These are phyloP conservation scores for Diaporthe caulivora DNA, from an alignment of 2,329 filamentous ascomycete genomes.

Conservation along the genomic window DNA sequence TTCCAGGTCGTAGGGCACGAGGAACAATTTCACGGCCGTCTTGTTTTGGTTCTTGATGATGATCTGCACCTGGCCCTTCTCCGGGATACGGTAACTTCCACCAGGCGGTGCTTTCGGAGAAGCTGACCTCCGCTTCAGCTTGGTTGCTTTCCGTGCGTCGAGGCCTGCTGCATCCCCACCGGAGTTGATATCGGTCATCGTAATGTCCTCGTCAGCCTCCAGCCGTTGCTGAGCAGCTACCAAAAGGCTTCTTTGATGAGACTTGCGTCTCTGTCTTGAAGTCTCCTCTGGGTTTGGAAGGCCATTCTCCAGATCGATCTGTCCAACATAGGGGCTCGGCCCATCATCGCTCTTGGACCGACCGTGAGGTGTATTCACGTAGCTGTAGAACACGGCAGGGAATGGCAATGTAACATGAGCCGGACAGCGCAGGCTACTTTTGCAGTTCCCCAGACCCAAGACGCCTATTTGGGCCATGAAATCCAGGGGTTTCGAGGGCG, in stretches of 20 bases:
- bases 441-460: slow-evolving; percentile 89
- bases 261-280: slow-evolving; percentile 61
- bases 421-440: slow-evolving; percentile 85
- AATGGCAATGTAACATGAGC: slow-evolving; percentile 92
- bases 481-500: slow-evolving; percentile 89
- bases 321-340: slow-evolving; percentile 94
- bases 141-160: slow-evolving; percentile 44
- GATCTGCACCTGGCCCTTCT: slow-evolving; percentile 94
- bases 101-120: slow-evolving; percentile 76
- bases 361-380: slow-evolving; percentile 75
- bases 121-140: slow-evolving; percentile 67
- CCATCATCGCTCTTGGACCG: slow-evolving; percentile 80
- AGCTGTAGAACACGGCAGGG: slow-evolving; percentile 96
- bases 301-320: slow-evolving; percentile 89
- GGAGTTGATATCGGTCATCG: slow-evolving; percentile 40
- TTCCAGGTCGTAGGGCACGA: slow-evolving; percentile 90
- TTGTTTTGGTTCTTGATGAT: slow-evolving; percentile 99
- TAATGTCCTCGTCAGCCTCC: slow-evolving; percentile 47
- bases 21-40: slow-evolving; percentile 94
- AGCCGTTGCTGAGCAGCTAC: slow-evolving; percentile 46
- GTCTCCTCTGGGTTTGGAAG: slow-evolving; percentile 68
- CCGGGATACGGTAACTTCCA: slow-evolving; percentile 92
- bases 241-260: slow-evolving; percentile 39
- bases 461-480: slow-evolving; percentile 97
- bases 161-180: background rate